Conservation (phyloP, 1,284 basidiomycete species). For the Xerocomus minutiporus region DNA sequence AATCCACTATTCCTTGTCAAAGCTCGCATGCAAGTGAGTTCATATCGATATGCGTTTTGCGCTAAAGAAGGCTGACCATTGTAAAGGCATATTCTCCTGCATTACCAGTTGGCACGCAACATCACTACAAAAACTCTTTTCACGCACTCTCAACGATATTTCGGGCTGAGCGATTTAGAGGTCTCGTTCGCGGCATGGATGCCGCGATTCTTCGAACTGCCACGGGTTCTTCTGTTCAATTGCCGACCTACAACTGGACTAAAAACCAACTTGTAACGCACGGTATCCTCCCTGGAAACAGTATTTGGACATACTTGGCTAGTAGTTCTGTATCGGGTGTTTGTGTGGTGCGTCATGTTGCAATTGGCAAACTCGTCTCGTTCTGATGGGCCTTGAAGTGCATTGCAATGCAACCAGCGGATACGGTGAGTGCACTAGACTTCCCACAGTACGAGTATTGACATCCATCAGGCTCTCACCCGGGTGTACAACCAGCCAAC, state of each 20-base stretch:
- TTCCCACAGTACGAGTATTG: slow-evolving; percentile 4
- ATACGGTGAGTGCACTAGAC: slow-evolving; percentile 56
- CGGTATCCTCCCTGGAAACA: slow-evolving; percentile 66
- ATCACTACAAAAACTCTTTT: slow-evolving; percentile 81
- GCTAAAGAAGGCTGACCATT: slow-evolving; percentile 1
- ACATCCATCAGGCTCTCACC: slow-evolving; percentile 67
- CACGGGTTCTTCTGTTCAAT: slow-evolving; percentile 91
- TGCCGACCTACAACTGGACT: slow-evolving; percentile 93
- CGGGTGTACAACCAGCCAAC: slow-evolving; percentile 97
- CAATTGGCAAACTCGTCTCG: neutral
- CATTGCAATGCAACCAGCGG: slow-evolving; percentile 84
- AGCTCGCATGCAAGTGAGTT: slow-evolving; percentile 89
- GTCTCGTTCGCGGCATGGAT: slow-evolving; percentile 86
- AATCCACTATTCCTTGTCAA: slow-evolving; percentile 97
- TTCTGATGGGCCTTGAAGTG: slow-evolving; percentile 44
- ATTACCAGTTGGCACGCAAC: slow-evolving; percentile 92
- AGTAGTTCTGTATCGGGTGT: slow-evolving; percentile 87
- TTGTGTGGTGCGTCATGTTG: slow-evolving; percentile 71
- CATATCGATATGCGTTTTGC: neutral
- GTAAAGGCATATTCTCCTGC: slow-evolving; percentile 84
- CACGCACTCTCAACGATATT: slow-evolving; percentile 82
- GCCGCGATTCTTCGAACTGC: slow-evolving; percentile 91
- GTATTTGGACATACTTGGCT: slow-evolving; percentile 82
- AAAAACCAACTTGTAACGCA: slow-evolving; percentile 71
- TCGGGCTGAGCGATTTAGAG: slow-evolving; percentile 70